These are phyloP conservation scores for Bauhinia variegata DNA, from an alignment of 306 rosid species.

Conservation along the genomic window DNA sequence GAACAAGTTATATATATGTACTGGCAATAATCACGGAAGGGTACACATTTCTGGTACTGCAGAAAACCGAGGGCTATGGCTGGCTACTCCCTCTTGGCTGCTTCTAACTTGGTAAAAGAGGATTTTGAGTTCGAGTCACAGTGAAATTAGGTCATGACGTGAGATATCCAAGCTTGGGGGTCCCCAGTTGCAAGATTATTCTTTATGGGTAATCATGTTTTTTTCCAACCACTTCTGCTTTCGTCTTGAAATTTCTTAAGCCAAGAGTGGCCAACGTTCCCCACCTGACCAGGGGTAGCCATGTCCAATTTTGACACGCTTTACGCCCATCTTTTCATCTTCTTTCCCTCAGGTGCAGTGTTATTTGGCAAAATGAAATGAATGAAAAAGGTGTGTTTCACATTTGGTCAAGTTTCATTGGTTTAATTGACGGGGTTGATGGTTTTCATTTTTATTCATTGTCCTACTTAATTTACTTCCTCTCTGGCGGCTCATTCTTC, in stretches of 20 bases:
- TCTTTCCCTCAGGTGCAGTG: too few relatives aligned
- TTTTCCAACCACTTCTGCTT: constrained; percentile 4
- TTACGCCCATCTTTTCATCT: not conserved
- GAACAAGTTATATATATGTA: constrained; percentile 33
- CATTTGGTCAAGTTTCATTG: not conserved
- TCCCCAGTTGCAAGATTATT: constrained; percentile 22
- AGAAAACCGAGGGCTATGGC: too few relatives aligned
- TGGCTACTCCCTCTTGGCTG: too few relatives aligned
- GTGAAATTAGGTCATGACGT: constrained; percentile 52
- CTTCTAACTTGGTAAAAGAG: not conserved
- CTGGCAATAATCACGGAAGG: constrained; percentile 53
- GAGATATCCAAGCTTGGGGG: constrained; percentile 18
- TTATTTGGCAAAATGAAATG: too few relatives aligned
- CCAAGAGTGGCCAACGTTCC: constrained; percentile 10
- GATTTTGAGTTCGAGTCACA: constrained; percentile 37
- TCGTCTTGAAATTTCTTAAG: constrained; percentile 18
- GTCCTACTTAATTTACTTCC: not conserved
- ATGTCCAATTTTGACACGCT: not conserved
- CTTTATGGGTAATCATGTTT: constrained; percentile 44
- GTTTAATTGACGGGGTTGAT: constrained; percentile 5
- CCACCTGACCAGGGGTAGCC: not conserved
- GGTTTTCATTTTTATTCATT: too few relatives aligned
- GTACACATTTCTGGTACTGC: constrained; percentile 45
- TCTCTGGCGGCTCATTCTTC: not conserved
- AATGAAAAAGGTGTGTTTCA: too few relatives aligned